Evolutionary conservation across 305 asterid genomes (phyloP).

Genomic region (Vinca major): DNA sequence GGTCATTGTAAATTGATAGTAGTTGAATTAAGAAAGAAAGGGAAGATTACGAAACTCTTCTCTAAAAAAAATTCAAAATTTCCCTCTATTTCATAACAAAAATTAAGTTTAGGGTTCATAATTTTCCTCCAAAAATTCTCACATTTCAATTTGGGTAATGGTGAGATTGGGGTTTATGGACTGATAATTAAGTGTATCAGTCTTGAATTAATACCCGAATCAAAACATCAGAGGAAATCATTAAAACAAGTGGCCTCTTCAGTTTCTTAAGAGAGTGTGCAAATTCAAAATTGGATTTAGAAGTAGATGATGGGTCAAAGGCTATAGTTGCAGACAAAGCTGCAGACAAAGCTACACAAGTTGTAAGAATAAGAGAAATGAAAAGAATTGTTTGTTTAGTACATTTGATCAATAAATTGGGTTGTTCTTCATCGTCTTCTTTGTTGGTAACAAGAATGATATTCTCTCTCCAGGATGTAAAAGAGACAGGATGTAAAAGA

Average conservation of each 20-base stretch:
- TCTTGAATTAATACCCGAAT: constrained; percentile 71
- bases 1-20: no score
- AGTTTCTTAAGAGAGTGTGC: constrained; percentile 44
- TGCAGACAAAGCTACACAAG: constrained; percentile 42
- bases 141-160: no score
- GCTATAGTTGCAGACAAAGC: no score
- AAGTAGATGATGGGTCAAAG: constrained; percentile 23
- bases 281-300: constrained; percentile 15
- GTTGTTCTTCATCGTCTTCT: constrained; percentile 32
- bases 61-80: no score
- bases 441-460: constrained; percentile 24
- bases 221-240: constrained; percentile 63
- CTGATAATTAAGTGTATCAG: constrained; percentile 51
- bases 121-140: no score
- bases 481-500: no score
- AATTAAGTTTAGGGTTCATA: no score
- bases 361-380: constrained; percentile 33
- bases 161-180: no score
- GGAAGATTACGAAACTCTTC: no score
- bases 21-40: no score
- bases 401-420: constrained; percentile 20
- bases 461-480: constrained; percentile 15
- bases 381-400: constrained; percentile 19
- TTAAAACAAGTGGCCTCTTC: constrained; percentile 47
- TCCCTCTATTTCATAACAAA: no score